phyloP scores from a whole-genome alignment of 768 basidiomycete species.

The Suillus brevipes region DNA sequence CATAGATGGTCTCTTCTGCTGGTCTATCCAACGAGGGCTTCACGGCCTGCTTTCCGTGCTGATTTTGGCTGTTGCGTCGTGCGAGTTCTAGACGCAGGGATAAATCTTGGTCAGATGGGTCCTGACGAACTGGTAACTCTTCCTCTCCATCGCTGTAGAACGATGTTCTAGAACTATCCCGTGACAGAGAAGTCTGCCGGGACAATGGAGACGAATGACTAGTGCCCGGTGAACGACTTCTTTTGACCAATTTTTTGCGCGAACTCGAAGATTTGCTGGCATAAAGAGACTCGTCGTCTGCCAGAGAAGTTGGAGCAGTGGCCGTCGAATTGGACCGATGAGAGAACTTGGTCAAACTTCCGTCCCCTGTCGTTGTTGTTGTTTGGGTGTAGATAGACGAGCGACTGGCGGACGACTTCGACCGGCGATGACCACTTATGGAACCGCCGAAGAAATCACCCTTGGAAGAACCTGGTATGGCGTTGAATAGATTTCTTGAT shows the following conservation, averaged over 20 bases:
- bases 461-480: constrained; percentile 65
- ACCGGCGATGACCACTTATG: constrained; percentile 64
- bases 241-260: constrained; percentile 48
- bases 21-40: constrained; percentile 45
- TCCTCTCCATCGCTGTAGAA: constrained; percentile 47
- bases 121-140: constrained; percentile 43
- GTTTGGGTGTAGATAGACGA: constrained; percentile 74
- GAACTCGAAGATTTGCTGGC: constrained; percentile 46
- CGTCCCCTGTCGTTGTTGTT: constrained; percentile 58
- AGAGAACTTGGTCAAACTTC: constrained; percentile 71
- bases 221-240: constrained; percentile 43
- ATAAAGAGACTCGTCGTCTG: constrained; percentile 61
- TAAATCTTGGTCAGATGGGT: constrained; percentile 76
- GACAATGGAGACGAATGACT: constrained; percentile 37
- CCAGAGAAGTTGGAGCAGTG: constrained; percentile 62
- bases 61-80: constrained; percentile 79
- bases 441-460: constrained; percentile 78
- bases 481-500: constrained; percentile 83
- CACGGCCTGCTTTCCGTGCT: constrained; percentile 49
- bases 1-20: constrained; percentile 71
- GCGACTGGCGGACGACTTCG: constrained; percentile 69
- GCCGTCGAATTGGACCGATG: constrained; percentile 67
- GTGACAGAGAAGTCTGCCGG: constrained; percentile 40
- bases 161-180: constrained; percentile 38
- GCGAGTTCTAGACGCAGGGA: constrained; percentile 79